Base-by-base conservation (phyloP, 1,284 basidiomycete genomes). In the Ustilago curta region DNA sequence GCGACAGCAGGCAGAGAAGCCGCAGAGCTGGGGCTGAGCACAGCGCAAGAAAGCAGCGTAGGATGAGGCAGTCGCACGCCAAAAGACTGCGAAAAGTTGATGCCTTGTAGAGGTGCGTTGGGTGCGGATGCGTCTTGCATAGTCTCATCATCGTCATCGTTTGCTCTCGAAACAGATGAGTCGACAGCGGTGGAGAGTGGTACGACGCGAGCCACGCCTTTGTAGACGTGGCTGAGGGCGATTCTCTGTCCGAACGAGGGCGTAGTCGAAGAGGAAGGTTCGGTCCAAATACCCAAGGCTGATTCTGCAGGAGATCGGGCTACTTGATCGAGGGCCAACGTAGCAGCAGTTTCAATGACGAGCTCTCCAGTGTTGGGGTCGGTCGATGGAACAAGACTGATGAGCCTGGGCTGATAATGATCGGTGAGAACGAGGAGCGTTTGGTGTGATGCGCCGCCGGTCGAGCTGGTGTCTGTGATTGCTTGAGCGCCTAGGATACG, bases 51-150 rank as follows among this genome's bases (percentile, higher is more conserved):
- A 1, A 84, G 27, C 19, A 84, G 47, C n/a, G 74, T 71, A 2
- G 80, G 76, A 44, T 84, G 81, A 1, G 79, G 81, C 4, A 83
- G 60, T 25, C 82, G 75, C 29, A 57, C 45, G 52, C 59, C 47
- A 35, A 68, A 73, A 25, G 71, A 59, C 14, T 62, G 59, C 18
- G 71, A 59, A 18, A 66, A 50, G n/a, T 59, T 44, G 19, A 50
- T 39, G 37, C 42, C 44, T 14, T 39, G 57, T 8, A 31, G 12
- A 12, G 31, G 48, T 6, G 51, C 18, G 12, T 49, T 16, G 12
- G 58, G 23, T 14, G 23, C 4, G 9, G 58, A 52, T 23, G 51
- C 29, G 25, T 73, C 65, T 27, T 60, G 31, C 70, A 73, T 73
- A 21, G 23, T 29, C 27, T 65, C 59, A 25, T 73, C 73, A 19